Evolutionary conservation across 257 asterid genomes (phyloP).

Genomic region (Solanum sejunctum): DNA sequence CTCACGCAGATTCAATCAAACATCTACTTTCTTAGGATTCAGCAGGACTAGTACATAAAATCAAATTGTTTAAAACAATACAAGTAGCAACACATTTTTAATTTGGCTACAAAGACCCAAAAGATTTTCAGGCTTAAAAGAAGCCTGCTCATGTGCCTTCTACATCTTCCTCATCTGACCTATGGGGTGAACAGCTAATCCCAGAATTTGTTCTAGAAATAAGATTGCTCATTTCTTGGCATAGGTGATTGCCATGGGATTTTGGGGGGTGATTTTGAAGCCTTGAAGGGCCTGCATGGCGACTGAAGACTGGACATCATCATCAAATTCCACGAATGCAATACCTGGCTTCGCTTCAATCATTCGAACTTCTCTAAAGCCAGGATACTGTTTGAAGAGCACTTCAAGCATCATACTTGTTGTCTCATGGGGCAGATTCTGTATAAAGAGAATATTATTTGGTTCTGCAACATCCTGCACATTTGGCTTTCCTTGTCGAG

Average conservation of each 20-base stretch:
- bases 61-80: background rate
- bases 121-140: background rate
- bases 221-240: slow-evolving; percentile 52
- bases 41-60: background rate
- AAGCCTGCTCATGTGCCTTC: background rate
- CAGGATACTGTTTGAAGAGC: slow-evolving; percentile 92
- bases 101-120: background rate
- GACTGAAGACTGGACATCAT: slow-evolving; percentile 69
- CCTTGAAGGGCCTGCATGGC: slow-evolving; percentile 99
- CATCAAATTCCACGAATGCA: slow-evolving; percentile 89
- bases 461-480: slow-evolving; percentile 63
- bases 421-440: slow-evolving; percentile 84
- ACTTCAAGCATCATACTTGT: slow-evolving; percentile 87
- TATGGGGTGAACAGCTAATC: background rate
- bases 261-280: slow-evolving; percentile 78
- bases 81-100: background rate
- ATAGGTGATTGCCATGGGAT: slow-evolving; percentile 83
- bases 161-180: background rate
- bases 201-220: background rate
- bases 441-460: slow-evolving; percentile 74
- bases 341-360: slow-evolving; percentile 94
- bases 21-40: background rate
- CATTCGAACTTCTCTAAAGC: slow-evolving; percentile 94
- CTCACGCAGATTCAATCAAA: background rate
- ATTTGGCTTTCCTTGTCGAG: slow-evolving; percentile 49